Base-by-base conservation (phyloP, 179 eudicot genomes). In the Amaranthus tricolor region DNA sequence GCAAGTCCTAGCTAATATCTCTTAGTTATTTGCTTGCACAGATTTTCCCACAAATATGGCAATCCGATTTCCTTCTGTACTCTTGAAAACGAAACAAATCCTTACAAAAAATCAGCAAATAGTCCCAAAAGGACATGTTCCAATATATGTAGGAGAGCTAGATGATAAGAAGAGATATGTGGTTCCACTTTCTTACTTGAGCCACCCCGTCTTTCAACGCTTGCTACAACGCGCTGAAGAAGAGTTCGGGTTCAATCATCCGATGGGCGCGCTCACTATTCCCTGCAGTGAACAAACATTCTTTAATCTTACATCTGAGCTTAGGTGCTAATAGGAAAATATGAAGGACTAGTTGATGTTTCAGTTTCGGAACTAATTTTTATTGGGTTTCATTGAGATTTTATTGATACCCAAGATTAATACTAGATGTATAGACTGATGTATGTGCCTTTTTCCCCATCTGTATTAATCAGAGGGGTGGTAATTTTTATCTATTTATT, bases 101-200 rank as follows among this genome's bases (percentile, higher is more conserved):
- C 68, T 78, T 58, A 84, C 73, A 71, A 76, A 80, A 70, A 79
- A 77, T 56, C 68, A 65, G 20, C 78, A 79, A 77, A 79, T 68
- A 68, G 84, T 84, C 52, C 89, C 87, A 7, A 87, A 81, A 68
- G 88, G 89, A 0, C 54, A 82, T 64, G 17, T 83, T n/a, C 81
- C 85, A 4, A 88, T 87, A 21, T 81, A 87, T 40, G 88, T 87
- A 50, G 93, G 91, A 15, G 87, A 86, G n/a, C 73, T 68, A 66
- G 73, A 76, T 3, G 79, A 81, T 3, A 86, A 77, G 76, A 82
- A 84, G 71, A 61, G 88, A 59, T 84, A 62, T 51, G 72, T 82
- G 62, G 82, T 82, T 12, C 85, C 82, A 31, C 40, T 85, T 17
- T 75, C 84, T 20, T 85, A 74, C 66, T 75, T 84, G 76, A 82